Conservation (phyloP, 768 basidiomycete species). For the Collybiopsis confluens region DNA sequence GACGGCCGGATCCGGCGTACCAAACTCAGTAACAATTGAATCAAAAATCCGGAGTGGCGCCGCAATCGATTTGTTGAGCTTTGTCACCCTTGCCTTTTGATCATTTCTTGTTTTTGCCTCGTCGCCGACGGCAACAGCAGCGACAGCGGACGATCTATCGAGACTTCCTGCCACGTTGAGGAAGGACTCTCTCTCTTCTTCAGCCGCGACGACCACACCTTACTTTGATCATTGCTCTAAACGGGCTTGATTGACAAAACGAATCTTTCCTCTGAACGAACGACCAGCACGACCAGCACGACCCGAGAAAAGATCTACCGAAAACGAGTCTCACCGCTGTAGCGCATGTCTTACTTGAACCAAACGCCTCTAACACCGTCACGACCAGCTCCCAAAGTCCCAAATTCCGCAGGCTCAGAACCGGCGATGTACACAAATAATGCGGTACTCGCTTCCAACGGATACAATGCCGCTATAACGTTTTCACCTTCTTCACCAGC, state of each 20-base stretch:
- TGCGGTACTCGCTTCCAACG: constrained; percentile 45
- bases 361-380: constrained; percentile 61
- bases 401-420: constrained; percentile 44
- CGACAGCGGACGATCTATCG: background rate
- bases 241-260: too few species aligned
- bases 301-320: too few species aligned
- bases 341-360: background rate
- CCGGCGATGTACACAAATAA: constrained; percentile 29
- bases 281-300: background rate
- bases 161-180: background rate
- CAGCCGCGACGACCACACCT: background rate
- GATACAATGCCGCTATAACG: constrained; percentile 58
- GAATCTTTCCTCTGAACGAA: too few species aligned
- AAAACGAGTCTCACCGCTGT: too few species aligned
- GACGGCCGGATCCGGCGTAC: too few species aligned
- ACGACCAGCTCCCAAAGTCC: constrained; percentile 73
- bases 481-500: constrained; percentile 47
- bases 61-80: too few species aligned
- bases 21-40: too few species aligned
- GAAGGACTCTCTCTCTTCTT: background rate
- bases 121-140: background rate
- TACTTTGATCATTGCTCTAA: too few species aligned
- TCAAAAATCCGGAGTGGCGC: too few species aligned
- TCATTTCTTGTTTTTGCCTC: background rate
- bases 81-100: background rate